Conservation (phyloP, 2,329 filamentous ascomycete species). For the Aspergillus ustus region DNA sequence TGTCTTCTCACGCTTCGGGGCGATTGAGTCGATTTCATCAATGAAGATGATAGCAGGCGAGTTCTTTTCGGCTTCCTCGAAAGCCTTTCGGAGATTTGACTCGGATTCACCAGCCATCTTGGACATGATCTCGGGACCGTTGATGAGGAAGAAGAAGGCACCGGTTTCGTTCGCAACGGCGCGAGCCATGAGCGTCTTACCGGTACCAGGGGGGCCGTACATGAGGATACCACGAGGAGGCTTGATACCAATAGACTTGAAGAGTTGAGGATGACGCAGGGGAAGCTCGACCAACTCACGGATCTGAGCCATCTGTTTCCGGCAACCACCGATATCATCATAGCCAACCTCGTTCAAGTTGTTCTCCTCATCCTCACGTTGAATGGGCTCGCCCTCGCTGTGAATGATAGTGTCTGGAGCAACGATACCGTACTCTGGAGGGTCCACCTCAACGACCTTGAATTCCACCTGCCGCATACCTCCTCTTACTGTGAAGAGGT, state of each 20-base stretch:
- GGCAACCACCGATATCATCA: conserved; percentile 98
- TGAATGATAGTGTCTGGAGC: conserved; percentile 99
- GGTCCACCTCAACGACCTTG: conserved; percentile 98
- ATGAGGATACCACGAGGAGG: conserved; percentile 97
- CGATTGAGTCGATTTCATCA: conserved; percentile 98
- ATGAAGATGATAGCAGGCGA: conserved; percentile 99
- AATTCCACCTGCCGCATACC: conserved; percentile 99
- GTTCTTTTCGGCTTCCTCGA: conserved; percentile 99
- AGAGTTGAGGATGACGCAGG: conserved; percentile 94
- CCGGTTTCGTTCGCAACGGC: conserved; percentile 98
- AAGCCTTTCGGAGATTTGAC: conserved; percentile 97
- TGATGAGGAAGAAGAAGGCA: conserved; percentile 99
- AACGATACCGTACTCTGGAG: conserved; percentile 97
- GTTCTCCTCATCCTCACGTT: conserved; percentile 98
- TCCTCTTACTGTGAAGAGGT: conserved; percentile 95
- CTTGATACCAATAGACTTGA: conserved; percentile 99
- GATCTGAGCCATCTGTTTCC: conserved; percentile 99
- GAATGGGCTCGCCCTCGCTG: conserved; percentile 95
- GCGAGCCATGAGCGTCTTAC: conserved; percentile 99
- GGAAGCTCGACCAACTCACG: conserved; percentile 98
- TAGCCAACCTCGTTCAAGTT: conserved; percentile 99
- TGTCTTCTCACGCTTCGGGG: conserved; percentile 99
- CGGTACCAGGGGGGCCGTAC: conserved; percentile 94
- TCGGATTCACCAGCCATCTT: conserved; percentile 99
- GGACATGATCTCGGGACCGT: conserved; percentile 99